Evolutionary conservation across 148 eudicot genomes (phyloP).

Genomic region (Amaranthus hypochondriacus): DNA sequence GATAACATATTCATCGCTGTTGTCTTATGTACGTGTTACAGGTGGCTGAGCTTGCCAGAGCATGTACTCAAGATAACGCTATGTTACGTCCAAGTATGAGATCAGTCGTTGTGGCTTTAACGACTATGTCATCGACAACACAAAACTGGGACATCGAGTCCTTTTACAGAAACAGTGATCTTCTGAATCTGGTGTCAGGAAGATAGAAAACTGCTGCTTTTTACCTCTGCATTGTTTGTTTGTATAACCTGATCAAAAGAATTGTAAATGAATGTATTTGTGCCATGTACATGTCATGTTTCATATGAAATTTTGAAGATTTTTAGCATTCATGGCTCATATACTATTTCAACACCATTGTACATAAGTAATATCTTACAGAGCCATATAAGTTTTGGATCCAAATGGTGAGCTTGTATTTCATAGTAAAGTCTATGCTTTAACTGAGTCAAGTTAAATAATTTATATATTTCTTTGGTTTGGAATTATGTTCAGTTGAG

Average conservation of each 20-base stretch:
- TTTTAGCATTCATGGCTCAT: no score
- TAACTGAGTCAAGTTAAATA: no score
- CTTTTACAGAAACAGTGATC: conserved; percentile 43
- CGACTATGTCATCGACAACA: conserved; percentile 56
- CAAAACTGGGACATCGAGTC: conserved; percentile 59
- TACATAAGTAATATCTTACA: no score
- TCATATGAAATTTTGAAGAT: background rate
- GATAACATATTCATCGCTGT: background rate
- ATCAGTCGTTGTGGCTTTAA: conserved; percentile 64
- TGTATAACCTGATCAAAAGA: background rate
- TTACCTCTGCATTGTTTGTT: background rate
- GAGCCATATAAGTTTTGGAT: no score
- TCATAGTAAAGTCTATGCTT: no score
- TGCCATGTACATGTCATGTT: background rate
- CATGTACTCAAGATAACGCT: conserved; percentile 68
- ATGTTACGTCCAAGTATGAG: conserved; percentile 66
- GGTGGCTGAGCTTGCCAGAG: conserved; percentile 70
- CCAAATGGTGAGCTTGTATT: no score
- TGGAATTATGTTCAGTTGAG: no score
- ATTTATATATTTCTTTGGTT: no score
- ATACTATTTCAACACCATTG: no score
- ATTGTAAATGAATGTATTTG: no score
- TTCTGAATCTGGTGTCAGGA: conserved; percentile 54
- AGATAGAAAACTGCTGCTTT: conserved; percentile 31
- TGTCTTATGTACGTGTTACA: conserved; percentile 17